Base-by-base conservation (phyloP, 139 green algal genomes). In the Ettlia oleoabundans region DNA sequence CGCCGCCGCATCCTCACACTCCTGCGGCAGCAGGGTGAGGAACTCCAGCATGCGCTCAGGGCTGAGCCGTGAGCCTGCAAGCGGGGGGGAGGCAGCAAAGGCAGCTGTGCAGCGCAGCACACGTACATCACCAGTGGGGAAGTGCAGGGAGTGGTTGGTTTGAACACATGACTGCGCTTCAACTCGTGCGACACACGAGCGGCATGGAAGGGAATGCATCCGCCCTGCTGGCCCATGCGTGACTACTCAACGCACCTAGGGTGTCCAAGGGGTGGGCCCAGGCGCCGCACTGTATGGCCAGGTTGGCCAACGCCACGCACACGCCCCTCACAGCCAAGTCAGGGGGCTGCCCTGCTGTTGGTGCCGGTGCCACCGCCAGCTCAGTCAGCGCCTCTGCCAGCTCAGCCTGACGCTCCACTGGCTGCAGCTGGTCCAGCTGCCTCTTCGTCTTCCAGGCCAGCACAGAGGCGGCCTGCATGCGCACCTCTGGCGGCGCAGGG, bases 371-470 rank as follows among this genome's bases (percentile, higher is more conserved):
- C 7, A 52, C 73, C 52, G 33, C 35, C 28, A 69, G 35, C 13
- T 42, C 55, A 0, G 24, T 38, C 76, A 83, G 62, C 40, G 81
- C 41, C 40, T 67, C 82, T 21, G 32, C 76, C 53, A 76, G 63
- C 55, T 83, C 51, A 10, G 32, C 52, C 67, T 72, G 68, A 38
- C 41, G 41, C 63, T 70, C 55, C 38, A 58, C 30, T 1, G 74
- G 81, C 78, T 83, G 81, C 58, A 86, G 74, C 66, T 86, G 81
- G 15, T 10, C 37, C 52, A 83, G 82, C 58, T 86, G 82, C 28
- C 26, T 41, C 68, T 78, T 86, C 35, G 22, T 32, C 68, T 86
- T 86, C 67, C 68, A 86, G 24, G 73, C 63, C 53, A 86, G 67
- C 35, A 83, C 47, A 21, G 73, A 35, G 15, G 63, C 63, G 10